A percentile compares a stretch with the other conserved stretches of the same genome.
These are phyloP conservation scores for Macrophomina phaseolina DNA, from an alignment of 2,329 filamentous ascomycete species.

Conservation along the genomic window DNA sequence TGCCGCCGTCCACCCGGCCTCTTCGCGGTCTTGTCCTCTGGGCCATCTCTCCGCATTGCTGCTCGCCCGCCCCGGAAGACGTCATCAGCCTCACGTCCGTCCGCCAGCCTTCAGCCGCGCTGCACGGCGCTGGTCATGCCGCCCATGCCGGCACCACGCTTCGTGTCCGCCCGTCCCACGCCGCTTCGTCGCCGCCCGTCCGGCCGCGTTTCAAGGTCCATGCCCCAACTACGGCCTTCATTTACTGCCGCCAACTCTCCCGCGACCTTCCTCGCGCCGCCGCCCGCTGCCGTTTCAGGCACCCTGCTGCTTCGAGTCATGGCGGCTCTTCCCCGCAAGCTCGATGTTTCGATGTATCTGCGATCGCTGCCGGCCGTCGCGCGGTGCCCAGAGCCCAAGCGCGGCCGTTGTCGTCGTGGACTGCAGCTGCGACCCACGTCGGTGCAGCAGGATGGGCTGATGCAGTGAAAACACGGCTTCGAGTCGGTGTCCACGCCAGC, in stretches of 20 bases:
- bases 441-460: no score
- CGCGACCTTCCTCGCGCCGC: not conserved
- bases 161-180: not conserved
- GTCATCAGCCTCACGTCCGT: not conserved
- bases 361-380: not conserved
- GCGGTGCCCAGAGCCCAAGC: not conserved
- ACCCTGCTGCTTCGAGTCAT: not conserved
- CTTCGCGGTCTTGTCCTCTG: conserved; percentile 1
- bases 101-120: no score
- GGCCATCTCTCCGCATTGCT: not conserved
- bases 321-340: no score
- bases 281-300: not conserved
- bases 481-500: no score
- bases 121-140: no score
- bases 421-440: no score
- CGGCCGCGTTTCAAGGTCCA: conserved; percentile 4
- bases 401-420: no score
- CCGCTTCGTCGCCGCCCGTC: not conserved
- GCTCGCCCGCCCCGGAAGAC: not conserved
- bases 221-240: not conserved
- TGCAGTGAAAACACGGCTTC: no score
- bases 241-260: not conserved
- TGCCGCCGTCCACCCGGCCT: not conserved
- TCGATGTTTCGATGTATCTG: not conserved
- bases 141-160: no score